Percentiles rank a stretch among this genome's conserved stretches.
These are phyloP conservation scores for Trichosphaerium sp. DNA, from an alignment of 78 protist species.

Conservation along the genomic window DNA sequence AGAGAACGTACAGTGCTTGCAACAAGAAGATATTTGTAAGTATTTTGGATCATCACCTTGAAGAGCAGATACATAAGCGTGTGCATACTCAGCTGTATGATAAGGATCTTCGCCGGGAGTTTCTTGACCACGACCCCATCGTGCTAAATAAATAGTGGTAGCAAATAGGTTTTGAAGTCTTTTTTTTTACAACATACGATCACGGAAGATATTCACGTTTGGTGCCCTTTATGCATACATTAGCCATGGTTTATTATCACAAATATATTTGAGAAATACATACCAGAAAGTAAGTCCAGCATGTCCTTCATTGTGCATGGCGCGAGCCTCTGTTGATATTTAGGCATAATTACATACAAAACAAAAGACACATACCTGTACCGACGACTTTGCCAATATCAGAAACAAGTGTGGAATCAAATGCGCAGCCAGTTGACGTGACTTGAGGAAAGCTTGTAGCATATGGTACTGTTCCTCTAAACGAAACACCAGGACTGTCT, in stretches of 20 bases:
- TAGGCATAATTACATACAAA: not conserved
- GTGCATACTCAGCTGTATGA: conserved; percentile 1
- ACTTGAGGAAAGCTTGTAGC: conserved; percentile 29
- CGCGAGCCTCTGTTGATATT: conserved; percentile 43
- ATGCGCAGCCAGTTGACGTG: no score
- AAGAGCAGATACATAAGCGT: not conserved
- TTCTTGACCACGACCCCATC: conserved; percentile 60
- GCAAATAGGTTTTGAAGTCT: not conserved
- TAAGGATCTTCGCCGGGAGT: conserved; percentile 47
- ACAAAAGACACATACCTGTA: conserved; percentile 14
- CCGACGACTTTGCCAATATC: no score
- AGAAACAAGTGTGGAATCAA: conserved; percentile 1
- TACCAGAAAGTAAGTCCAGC: conserved; percentile 30
- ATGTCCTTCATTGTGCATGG: conserved; percentile 9
- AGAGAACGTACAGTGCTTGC: conserved; percentile 6
- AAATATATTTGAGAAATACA: no score
- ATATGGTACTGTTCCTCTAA: not conserved
- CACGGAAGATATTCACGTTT: conserved; percentile 40
- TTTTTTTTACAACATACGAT: conserved; percentile 42
- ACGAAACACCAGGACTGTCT: not conserved
- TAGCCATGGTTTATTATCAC: no score
- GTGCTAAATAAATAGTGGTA: not conserved
- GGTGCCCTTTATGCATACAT: no score
- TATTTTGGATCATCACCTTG: conserved; percentile 14
- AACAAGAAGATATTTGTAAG: not conserved